A percentile compares a stretch with the other conserved stretches of the same genome.
Conservation (phyloP, 305 asterid genomes). For the Coffea humblotiana region DNA sequence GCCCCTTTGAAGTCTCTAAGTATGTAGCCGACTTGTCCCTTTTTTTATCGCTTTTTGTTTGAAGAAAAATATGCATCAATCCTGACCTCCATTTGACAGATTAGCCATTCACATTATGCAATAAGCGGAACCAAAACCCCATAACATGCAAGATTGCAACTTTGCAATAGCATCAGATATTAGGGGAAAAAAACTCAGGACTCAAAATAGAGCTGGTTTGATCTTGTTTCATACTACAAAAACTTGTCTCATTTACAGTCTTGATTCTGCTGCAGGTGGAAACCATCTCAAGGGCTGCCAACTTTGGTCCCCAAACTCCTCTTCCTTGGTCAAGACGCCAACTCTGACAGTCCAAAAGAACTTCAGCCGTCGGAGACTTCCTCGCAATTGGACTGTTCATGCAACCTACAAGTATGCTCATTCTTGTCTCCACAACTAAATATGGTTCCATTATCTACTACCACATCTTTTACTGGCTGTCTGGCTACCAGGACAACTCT, state of each 20-base stretch:
- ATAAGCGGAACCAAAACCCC: no score
- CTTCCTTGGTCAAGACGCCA: slow-evolving; percentile 42
- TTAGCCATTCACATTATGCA: no score
- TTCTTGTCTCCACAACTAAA: not conserved
- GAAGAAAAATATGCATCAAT: no score
- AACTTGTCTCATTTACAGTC: not conserved
- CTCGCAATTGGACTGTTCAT: slow-evolving; percentile 38
- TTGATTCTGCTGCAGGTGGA: slow-evolving; percentile 41
- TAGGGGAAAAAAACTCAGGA: no score
- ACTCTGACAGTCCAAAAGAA: slow-evolving; percentile 32
- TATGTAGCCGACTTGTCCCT: no score
- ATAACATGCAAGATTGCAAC: no score
- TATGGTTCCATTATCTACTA: not conserved
- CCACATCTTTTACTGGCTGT: not conserved
- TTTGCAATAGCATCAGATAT: no score
- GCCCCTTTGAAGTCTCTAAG: no score
- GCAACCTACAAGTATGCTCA: slow-evolving; percentile 53
- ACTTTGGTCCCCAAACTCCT: slow-evolving; percentile 37
- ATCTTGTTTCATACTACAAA: no score
- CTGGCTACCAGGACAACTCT: not conserved
- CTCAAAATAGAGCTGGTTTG: no score
- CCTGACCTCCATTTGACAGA: no score
- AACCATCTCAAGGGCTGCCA: slow-evolving; percentile 36
- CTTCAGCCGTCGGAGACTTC: slow-evolving; percentile 27
- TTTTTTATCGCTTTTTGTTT: no score